Evolutionary conservation across 2,329 filamentous ascomycete genomes (phyloP).

Genomic region (Clonostachys rosea): DNA sequence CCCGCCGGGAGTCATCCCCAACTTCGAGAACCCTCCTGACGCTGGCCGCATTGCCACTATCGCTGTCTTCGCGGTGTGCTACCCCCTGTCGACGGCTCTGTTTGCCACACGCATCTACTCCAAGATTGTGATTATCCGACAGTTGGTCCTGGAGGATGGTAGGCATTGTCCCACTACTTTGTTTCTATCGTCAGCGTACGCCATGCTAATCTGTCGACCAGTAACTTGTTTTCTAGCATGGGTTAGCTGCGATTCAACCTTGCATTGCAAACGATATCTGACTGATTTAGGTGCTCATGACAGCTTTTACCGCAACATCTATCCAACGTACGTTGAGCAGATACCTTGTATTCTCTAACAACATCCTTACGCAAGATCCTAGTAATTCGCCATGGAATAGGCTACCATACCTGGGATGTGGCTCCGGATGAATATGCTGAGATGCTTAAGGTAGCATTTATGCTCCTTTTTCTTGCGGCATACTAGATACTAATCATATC

Average conservation of each 20-base stretch:
- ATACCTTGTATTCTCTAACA: background rate
- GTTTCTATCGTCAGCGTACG: background rate
- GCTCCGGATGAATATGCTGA: conserved; percentile 5
- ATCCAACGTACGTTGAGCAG: background rate
- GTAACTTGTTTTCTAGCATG: background rate
- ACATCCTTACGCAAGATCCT: background rate
- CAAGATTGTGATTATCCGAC: background rate
- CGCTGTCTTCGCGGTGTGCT: background rate
- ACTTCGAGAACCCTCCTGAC: background rate
- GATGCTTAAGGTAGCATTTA: conserved; percentile 6
- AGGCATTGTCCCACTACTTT: background rate
- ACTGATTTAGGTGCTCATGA: background rate
- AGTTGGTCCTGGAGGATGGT: background rate
- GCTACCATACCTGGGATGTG: conserved; percentile 14
- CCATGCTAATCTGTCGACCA: background rate
- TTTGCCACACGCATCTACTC: background rate
- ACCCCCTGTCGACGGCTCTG: background rate
- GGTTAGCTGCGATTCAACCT: background rate
- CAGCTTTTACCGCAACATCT: background rate
- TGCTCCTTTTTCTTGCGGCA: background rate
- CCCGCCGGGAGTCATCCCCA: background rate
- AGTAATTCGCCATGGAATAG: conserved; percentile 14
- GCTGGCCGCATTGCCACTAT: background rate
- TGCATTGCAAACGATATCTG: background rate
- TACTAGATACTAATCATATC: background rate